Evolutionary conservation across 495 filamentous ascomycete species (phyloP), one percentile per base, ranked within the genome.

Genomic region (Trichoderma virens): DNA sequence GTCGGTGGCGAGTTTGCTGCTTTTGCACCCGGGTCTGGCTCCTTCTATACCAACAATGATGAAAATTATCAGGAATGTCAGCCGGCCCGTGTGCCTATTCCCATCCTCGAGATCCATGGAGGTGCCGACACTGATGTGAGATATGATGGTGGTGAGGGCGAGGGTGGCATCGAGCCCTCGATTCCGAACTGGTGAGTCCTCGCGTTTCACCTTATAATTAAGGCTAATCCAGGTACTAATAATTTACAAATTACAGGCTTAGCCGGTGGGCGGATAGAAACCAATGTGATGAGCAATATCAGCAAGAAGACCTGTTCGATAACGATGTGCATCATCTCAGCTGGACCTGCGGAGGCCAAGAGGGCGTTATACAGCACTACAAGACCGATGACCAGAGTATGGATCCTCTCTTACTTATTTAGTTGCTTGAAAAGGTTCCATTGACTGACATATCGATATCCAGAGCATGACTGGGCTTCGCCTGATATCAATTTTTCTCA

Each of bases 321-420:
- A 70, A 70, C n/a, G 69, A 72, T 30, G 72, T 74, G 27, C 69
- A 69, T 16, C 70, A 71, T 51, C 69, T 67, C 2, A 70, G 64
- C 5, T 79, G 78, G 78, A 71, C 70, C 11, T 79, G 79, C 60
- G 28, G 28, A 2, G 72, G 67, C 2, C 67, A 67, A 23, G 66
- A 68, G 63, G 78, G 75, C 5, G 74, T 70, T 64, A 66, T 80
- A 60, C 78, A 82, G 65, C 78, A 81, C 60, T 81, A 78, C 69
- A 79, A 79, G 38, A 70, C 80, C 35, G 74, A 76, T 62, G 71
- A 75, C 13, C 59, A 61, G 28, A 61, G 59, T 32, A 79, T 72
- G n/a, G 72, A 34, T 8, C 25, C 51, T 11, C 51, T 13, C 5
- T 30, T 56, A 14, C 0, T 27, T 56, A 28, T 3, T 31, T 1